These are phyloP conservation scores for Trichophyton equinum DNA, from an alignment of 2,329 filamentous ascomycete genomes.

Conservation along the genomic window DNA sequence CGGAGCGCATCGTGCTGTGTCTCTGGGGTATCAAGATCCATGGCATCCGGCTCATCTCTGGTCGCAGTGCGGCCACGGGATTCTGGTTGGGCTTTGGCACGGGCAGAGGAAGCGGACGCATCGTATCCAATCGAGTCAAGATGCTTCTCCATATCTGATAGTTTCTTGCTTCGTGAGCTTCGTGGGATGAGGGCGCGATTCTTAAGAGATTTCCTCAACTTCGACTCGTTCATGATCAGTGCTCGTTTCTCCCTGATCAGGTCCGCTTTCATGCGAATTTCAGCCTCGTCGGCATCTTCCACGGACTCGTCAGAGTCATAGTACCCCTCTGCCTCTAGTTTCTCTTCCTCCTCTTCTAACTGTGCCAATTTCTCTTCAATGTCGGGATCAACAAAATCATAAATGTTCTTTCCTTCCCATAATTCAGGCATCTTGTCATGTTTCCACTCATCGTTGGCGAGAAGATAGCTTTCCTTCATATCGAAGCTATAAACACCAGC, in stretches of 20 bases:
- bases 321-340: conserved; percentile 78
- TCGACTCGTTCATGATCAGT: conserved; percentile 84
- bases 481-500: conserved; percentile 94
- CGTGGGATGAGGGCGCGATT: conserved; percentile 90
- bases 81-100: conserved; percentile 38
- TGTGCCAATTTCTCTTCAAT: conserved; percentile 87
- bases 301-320: conserved; percentile 77
- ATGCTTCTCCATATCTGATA: conserved; percentile 76
- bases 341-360: conserved; percentile 90
- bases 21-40: conserved; percentile 32
- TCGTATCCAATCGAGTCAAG: conserved; percentile 76
- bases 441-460: conserved; percentile 87
- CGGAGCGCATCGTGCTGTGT: conserved; percentile 38
- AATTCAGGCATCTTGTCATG: conserved; percentile 91
- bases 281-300: conserved; percentile 78
- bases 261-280: conserved; percentile 82
- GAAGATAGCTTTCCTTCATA: conserved; percentile 73
- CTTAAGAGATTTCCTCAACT: conserved; percentile 93
- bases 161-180: conserved; percentile 63
- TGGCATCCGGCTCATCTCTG: conserved; percentile 48
- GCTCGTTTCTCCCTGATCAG: conserved; percentile 90
- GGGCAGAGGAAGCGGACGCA: conserved; percentile 58
- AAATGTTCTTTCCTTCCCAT: conserved; percentile 90
- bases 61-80: conserved; percentile 62
- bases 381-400: conserved; percentile 93